These are phyloP conservation scores for Plasmodium coatneyi DNA, from an alignment of 169 alveolate genomes.

Conservation along the genomic window DNA sequence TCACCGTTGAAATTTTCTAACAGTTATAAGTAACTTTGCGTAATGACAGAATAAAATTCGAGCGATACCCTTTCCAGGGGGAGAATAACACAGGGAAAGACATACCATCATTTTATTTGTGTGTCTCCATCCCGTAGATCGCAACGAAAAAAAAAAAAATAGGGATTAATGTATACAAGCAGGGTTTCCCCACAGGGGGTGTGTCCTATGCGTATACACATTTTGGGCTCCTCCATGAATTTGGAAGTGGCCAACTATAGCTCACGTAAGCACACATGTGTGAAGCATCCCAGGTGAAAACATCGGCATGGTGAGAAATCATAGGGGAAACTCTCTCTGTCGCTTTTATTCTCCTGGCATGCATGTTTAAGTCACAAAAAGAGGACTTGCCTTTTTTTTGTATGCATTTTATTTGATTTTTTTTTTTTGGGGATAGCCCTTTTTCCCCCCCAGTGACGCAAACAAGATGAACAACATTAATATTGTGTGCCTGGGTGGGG, in stretches of 20 bases:
- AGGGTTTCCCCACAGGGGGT: neutral
- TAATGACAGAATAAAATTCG: neutral
- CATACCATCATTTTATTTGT: neutral
- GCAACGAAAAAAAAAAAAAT: neutral
- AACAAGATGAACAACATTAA: slow-evolving; percentile 60
- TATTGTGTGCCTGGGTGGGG: slow-evolving; percentile 91
- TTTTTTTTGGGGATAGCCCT: neutral
- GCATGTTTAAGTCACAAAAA: neutral
- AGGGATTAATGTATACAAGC: neutral
- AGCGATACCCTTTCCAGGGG: neutral
- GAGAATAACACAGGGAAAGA: neutral
- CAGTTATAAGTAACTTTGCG: neutral
- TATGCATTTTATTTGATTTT: no score
- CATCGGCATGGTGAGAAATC: neutral
- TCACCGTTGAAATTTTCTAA: neutral
- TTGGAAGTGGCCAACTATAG: neutral
- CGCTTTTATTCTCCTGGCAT: neutral
- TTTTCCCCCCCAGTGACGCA: neutral
- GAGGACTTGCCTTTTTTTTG: neutral
- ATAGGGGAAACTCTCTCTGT: neutral
- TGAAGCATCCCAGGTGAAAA: neutral
- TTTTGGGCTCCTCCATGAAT: neutral
- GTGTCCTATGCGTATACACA: neutral
- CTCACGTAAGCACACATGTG: neutral
- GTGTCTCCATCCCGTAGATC: neutral